Percentiles rank a stretch among this genome's conserved stretches.
phyloP scores from a whole-genome alignment of 202 grass and related monocot genomes.

The Panicum virgatum region DNA sequence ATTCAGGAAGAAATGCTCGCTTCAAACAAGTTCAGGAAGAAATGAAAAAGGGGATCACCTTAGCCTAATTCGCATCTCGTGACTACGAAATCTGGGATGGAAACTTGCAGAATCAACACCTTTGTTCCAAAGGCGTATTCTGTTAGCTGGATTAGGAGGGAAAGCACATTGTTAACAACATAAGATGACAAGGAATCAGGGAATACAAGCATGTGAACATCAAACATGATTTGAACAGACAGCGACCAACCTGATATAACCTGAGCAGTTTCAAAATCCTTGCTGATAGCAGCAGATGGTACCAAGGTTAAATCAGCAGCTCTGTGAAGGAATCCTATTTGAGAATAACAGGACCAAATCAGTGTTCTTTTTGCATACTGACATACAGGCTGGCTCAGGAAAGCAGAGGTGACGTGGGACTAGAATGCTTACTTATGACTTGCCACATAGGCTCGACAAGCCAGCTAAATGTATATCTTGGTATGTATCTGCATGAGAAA shows the following conservation, averaged over 20 bases:
- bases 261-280: slow-evolving; percentile 58
- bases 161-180: background rate
- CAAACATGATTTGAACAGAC: background rate
- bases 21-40: background rate
- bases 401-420: background rate
- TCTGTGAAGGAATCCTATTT: slow-evolving; percentile 70
- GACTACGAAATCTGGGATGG: slow-evolving; percentile 52
- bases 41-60: slow-evolving; percentile 33
- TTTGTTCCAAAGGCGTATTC: slow-evolving; percentile 80
- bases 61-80: slow-evolving; percentile 60
- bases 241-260: slow-evolving; percentile 60
- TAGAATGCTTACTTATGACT: slow-evolving; percentile 66
- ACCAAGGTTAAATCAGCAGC: slow-evolving; percentile 81
- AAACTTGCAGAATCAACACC: slow-evolving; percentile 80
- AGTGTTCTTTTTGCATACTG: background rate
- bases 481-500: slow-evolving; percentile 58
- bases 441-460: slow-evolving; percentile 79
- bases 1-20: background rate
- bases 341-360: background rate
- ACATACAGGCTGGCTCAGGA: background rate
- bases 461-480: slow-evolving; percentile 83
- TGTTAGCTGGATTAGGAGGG: slow-evolving; percentile 47
- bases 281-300: slow-evolving; percentile 72
- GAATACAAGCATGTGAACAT: background rate
- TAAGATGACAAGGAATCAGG: slow-evolving; percentile 13